Base-by-base conservation (phyloP, 495 filamentous ascomycete species). In the Penicillium psychrofluorescens region DNA sequence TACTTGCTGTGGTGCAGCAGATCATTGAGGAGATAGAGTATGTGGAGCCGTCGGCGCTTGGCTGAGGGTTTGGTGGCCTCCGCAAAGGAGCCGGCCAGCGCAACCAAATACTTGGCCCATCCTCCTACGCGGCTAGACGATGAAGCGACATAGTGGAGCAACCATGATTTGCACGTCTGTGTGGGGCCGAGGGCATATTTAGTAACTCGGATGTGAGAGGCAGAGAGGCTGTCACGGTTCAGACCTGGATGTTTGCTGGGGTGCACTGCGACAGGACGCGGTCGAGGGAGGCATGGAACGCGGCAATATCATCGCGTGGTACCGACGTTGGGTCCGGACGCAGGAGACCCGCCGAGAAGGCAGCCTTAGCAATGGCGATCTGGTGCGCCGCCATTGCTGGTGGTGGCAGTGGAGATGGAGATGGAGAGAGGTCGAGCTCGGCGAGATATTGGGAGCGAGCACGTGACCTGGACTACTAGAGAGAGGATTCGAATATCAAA, bases 191-290 rank as follows among this genome's bases (percentile, higher is more conserved):
- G 43, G 45, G 44, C 32, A 61, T 22, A 53, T 77, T 74, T 74
- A 77, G 74, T 65, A 66, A 51, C 37, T 35, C 38, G 35, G 44
- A 43, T 29, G 34, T 64, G 49, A 49, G 35, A 54, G 44, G 40
- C 44, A 48, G 41, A 45, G 47, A 50, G 61, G 61, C 51, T 59
- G 52, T 52, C 50, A 59, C 59, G 50, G 56, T 51, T 87, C 89
- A 90, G 89, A 95, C 90, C 90, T 95, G 90, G 75, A 95, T 84
- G 71, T 95, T 94, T 70, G 71, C 59, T 44, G 81, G 72, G 51
- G 87, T 86, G 78, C 89, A 91, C 67, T 83, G 80, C 63, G 75
- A 70, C 55, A 89, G 63, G 44, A 76, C 77, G 58, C 75, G 67
- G 55, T 85, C 79, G 48, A 95, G 74, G 38, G 78, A 67, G 44